phyloP scores from a whole-genome alignment of 495 filamentous ascomycete genomes.

The Astrocystis sublimbata region DNA sequence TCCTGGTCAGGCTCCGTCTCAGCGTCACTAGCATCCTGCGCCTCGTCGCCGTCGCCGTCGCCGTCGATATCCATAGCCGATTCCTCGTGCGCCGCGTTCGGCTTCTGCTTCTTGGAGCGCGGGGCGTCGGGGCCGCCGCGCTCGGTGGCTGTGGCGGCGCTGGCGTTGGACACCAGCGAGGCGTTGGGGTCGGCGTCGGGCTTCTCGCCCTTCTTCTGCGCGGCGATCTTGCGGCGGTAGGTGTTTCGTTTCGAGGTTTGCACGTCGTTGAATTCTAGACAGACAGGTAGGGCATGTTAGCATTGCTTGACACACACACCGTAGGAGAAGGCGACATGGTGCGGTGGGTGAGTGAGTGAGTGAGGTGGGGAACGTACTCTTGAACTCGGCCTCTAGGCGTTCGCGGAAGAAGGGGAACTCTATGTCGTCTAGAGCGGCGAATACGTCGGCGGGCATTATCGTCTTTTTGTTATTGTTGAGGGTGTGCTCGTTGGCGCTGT shows the following conservation, averaged over 20 bases:
- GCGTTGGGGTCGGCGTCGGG: conserved; percentile 26
- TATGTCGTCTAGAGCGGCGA: conserved; percentile 76
- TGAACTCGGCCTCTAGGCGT: conserved; percentile 61
- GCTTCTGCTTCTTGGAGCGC: conserved; percentile 44
- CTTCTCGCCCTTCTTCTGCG: conserved; percentile 39
- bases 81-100: conserved; percentile 28
- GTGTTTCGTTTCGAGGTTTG: conserved; percentile 53
- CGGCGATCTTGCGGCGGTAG: conserved; percentile 52
- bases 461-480: conserved; percentile 72
- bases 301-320: too few relatives aligned
- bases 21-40: conserved; percentile 45
- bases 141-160: conserved; percentile 13
- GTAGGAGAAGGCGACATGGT: neutral
- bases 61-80: conserved; percentile 39
- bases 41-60: conserved; percentile 44
- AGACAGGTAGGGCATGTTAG: conserved; percentile 1
- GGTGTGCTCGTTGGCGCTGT: conserved; percentile 77
- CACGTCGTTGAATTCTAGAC: conserved; percentile 55
- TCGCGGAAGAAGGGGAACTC: conserved; percentile 80
- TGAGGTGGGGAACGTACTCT: conserved; percentile 43
- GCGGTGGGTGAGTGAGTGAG: neutral
- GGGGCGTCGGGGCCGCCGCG: conserved; percentile 22
- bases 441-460: conserved; percentile 79
- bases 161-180: conserved; percentile 36
- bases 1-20: conserved; percentile 55